Evolutionary conservation across 305 asterid species (phyloP).

Genomic region (Solanum hybrid): DNA sequence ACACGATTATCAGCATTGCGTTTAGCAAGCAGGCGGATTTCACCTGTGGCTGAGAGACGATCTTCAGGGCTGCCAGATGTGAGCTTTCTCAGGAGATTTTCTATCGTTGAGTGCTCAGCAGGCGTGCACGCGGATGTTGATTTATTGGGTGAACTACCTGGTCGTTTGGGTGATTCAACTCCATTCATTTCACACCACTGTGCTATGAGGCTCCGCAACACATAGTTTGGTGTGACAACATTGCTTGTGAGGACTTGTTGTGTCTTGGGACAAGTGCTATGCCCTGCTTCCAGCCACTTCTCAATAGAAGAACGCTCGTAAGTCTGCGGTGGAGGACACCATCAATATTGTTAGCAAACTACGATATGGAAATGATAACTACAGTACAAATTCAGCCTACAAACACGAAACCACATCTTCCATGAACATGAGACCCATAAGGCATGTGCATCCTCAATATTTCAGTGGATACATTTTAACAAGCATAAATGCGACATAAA

Average conservation of each 20-base stretch:
- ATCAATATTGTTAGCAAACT: background rate
- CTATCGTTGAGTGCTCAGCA: conserved; percentile 60
- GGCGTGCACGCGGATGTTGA: conserved; percentile 50
- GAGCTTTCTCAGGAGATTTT: conserved; percentile 64
- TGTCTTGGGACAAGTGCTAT: conserved; percentile 85
- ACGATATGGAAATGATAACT: background rate
- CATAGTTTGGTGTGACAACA: conserved; percentile 81
- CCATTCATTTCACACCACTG: conserved; percentile 97
- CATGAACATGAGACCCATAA: background rate
- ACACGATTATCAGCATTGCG: conserved; percentile 89
- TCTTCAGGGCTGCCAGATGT: conserved; percentile 73
- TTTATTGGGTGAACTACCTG: conserved; percentile 41
- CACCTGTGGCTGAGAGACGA: conserved; percentile 79
- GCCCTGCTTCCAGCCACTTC: conserved; percentile 92
- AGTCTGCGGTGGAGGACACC: conserved; percentile 42
- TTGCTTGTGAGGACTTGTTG: conserved; percentile 66
- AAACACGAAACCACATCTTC: background rate
- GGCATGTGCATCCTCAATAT: background rate
- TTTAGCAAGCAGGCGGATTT: conserved; percentile 93
- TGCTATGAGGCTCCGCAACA: conserved; percentile 83
- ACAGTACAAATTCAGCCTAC: background rate
- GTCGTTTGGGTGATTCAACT: conserved; percentile 72
- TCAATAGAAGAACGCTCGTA: conserved; percentile 80
- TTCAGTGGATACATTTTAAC: background rate
- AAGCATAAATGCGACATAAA: background rate